Evolutionary conservation across 176 grass and related monocot genomes (phyloP).

Genomic region (Carex kokanica): DNA sequence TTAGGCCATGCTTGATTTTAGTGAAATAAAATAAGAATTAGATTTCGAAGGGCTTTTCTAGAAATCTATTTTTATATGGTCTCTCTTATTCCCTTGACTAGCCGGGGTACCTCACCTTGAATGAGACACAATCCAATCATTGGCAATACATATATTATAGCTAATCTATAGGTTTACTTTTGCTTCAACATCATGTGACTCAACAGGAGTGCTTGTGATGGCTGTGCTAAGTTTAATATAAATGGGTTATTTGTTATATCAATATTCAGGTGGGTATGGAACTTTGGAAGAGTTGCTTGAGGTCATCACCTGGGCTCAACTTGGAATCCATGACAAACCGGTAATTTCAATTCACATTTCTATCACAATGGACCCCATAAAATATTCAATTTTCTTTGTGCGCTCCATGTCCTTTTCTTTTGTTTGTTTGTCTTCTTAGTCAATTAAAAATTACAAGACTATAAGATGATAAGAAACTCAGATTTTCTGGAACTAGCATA

Average conservation of each 20-base stretch:
- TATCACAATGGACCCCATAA: neutral
- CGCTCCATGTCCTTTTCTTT: neutral
- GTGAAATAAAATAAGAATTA: neutral
- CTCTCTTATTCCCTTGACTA: neutral
- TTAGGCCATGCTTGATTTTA: neutral
- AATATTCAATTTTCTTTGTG: neutral
- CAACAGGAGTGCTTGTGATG: constrained; percentile 27
- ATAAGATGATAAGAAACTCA: neutral
- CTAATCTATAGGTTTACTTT: constrained; percentile 22
- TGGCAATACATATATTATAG: constrained; percentile 7
- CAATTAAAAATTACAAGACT: neutral
- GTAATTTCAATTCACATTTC: constrained; percentile 22
- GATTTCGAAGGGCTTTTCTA: neutral
- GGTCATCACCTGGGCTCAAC: constrained; percentile 60
- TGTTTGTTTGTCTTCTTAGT: neutral
- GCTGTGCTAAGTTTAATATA: neutral
- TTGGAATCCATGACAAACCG: constrained; percentile 69
- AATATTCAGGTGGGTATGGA: constrained; percentile 52
- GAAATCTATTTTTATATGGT: neutral
- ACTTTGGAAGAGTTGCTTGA: constrained; percentile 65
- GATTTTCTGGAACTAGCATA: neutral
- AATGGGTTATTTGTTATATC: neutral
- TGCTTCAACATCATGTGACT: constrained; percentile 26
- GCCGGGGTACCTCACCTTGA: neutral
- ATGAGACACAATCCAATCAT: neutral